phyloP scores from a whole-genome alignment of 495 filamentous ascomycete species.

The Hypoxylon lienhwacheense region DNA sequence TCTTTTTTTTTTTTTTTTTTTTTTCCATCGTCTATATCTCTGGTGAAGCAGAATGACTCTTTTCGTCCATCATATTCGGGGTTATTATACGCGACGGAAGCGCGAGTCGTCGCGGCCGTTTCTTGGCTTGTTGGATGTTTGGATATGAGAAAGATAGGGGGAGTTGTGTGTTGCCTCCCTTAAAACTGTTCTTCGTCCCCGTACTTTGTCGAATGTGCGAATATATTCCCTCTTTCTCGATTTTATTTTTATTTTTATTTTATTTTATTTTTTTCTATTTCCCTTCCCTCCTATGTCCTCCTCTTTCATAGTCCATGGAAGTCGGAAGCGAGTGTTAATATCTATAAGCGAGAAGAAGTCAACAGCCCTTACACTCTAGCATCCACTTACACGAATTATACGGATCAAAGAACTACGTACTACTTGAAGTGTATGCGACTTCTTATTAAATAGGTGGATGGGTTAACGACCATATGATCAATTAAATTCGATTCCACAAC shows the following conservation, averaged over 20 bases:
- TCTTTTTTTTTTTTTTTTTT: no score
- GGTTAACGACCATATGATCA: no score
- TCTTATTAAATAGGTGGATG: not conserved
- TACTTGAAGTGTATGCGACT: no score
- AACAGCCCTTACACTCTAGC: not conserved
- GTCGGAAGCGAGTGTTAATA: slow-evolving; percentile 21
- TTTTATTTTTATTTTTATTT: no score
- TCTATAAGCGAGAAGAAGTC: slow-evolving; percentile 11
- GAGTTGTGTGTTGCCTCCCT: no score
- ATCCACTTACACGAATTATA: slow-evolving; percentile 8
- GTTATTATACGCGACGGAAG: slow-evolving; percentile 14
- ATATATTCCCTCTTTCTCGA: slow-evolving; percentile 7
- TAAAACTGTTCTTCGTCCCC: slow-evolving; percentile 20
- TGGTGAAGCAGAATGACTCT: slow-evolving; percentile 3
- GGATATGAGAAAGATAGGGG: slow-evolving; percentile 1
- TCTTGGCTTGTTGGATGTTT: not conserved
- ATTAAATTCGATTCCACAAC: no score
- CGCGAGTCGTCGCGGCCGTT: slow-evolving; percentile 16
- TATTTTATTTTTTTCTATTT: slow-evolving; percentile 9
- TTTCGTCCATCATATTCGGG: slow-evolving; percentile 6
- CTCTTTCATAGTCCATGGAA: slow-evolving; percentile 2
- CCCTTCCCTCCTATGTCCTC: not conserved
- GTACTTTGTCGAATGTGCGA: slow-evolving; percentile 18
- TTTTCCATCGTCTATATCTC: no score
- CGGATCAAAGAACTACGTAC: not conserved